Conservation (phyloP, 2,329 filamentous ascomycete genomes). For the Amesomyces nigricolor region DNA sequence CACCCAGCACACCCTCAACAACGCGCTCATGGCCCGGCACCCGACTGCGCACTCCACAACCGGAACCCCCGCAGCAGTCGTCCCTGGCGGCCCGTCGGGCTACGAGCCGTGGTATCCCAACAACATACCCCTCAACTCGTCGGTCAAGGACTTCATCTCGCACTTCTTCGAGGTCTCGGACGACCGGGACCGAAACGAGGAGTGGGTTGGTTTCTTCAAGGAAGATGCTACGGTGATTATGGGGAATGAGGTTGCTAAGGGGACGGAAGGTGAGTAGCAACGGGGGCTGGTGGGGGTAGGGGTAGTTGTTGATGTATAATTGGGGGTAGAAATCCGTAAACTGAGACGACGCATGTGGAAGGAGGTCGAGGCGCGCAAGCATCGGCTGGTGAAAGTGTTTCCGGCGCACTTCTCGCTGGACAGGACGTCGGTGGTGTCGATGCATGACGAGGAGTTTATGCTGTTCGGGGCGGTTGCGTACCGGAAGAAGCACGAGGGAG, state of each 20-base stretch:
- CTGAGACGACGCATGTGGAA: constrained; percentile 42
- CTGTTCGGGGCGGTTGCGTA: constrained; percentile 8
- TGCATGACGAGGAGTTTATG: constrained; percentile 12
- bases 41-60: background rate
- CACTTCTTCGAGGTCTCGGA: constrained; percentile 43
- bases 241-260: constrained; percentile 35
- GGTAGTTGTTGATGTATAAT: background rate
- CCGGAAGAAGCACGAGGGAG: background rate
- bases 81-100: constrained; percentile 9
- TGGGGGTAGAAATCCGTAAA: constrained; percentile 35
- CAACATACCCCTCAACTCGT: constrained; percentile 17
- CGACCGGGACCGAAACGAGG: constrained; percentile 35
- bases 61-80: background rate
- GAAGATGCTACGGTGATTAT: constrained; percentile 40
- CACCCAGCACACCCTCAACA: background rate
- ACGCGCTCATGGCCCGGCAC: background rate
- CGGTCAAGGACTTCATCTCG: constrained; percentile 35
- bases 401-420: constrained; percentile 28
- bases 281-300: no score
- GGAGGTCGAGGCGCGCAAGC: constrained; percentile 35
- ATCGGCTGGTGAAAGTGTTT: constrained; percentile 40
- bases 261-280: constrained; percentile 30
- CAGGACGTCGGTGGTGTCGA: background rate
- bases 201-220: constrained; percentile 40
- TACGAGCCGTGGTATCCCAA: constrained; percentile 30